Evolutionary conservation across 192 early-diverging fungal species (phyloP).

Genomic region (Mortierella claussenii): DNA sequence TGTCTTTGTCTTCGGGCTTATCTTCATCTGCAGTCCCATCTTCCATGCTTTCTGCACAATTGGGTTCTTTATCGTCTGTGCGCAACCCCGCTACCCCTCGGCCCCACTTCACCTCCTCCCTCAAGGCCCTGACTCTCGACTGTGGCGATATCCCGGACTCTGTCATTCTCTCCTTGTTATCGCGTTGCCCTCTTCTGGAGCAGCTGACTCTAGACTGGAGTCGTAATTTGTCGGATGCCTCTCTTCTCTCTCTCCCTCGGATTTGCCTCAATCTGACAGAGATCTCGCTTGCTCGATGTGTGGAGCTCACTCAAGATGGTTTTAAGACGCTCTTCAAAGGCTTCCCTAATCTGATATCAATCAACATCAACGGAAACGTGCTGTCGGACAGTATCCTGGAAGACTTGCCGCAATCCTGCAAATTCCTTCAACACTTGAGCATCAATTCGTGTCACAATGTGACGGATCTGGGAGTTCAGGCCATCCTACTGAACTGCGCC

Average conservation of each 20-base stretch:
- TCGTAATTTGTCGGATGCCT: constrained; percentile 24
- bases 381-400: constrained; percentile 34
- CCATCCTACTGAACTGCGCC: constrained; percentile 18
- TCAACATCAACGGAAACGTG: constrained; percentile 15
- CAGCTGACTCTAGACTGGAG: constrained; percentile 33
- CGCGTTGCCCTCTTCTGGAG: constrained; percentile 22
- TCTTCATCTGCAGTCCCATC: constrained; percentile 1
- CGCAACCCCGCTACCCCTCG: not conserved
- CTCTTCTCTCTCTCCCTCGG: constrained; percentile 6
- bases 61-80: constrained; percentile 7
- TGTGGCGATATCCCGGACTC: constrained; percentile 48
- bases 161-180: constrained; percentile 34
- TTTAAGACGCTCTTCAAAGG: constrained; percentile 16
- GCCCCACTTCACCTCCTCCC: constrained; percentile 6
- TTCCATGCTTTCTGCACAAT: constrained; percentile 35
- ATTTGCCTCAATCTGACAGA: constrained; percentile 24
- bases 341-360: constrained; percentile 15
- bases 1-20: not conserved
- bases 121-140: constrained; percentile 27
- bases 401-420: constrained; percentile 26
- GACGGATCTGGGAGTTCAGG: constrained; percentile 41
- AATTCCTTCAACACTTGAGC: constrained; percentile 24
- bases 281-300: constrained; percentile 27
- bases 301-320: constrained; percentile 7
- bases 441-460: constrained; percentile 34